phyloP scores from a whole-genome alignment of 305 asterid species.

The Solanum hybrid region DNA sequence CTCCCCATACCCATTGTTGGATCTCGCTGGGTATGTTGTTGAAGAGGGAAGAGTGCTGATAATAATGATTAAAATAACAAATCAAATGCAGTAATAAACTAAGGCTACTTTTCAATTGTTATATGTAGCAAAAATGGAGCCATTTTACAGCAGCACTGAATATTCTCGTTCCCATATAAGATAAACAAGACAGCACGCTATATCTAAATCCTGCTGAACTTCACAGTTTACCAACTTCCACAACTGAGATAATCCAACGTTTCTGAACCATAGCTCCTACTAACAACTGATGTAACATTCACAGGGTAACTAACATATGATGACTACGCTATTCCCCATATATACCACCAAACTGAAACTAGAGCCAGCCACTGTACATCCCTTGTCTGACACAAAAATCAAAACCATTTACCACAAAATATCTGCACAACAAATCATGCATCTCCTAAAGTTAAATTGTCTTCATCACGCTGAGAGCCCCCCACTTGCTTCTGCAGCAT shows the following conservation, averaged over 20 bases:
- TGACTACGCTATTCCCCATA: background rate
- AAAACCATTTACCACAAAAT: background rate
- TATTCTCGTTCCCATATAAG: background rate
- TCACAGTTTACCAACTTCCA: background rate
- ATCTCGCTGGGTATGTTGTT: background rate
- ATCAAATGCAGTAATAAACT: background rate
- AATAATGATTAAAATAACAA: background rate
- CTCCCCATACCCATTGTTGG: background rate
- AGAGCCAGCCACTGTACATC: constrained; percentile 3
- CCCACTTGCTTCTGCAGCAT: constrained; percentile 38
- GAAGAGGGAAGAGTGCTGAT: background rate
- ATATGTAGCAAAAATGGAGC: background rate
- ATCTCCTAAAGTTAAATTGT: background rate
- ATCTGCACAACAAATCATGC: constrained; percentile 6
- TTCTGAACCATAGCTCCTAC: background rate
- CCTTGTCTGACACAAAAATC: background rate
- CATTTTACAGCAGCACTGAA: background rate
- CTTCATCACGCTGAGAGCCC: constrained; percentile 12
- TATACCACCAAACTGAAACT: background rate
- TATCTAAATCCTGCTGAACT: background rate
- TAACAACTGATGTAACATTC: background rate
- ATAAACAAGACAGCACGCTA: background rate
- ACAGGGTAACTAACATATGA: background rate
- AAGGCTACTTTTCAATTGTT: background rate
- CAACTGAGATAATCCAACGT: background rate